phyloP scores from a whole-genome alignment of 2,329 filamentous ascomycete species.

The Talaromyces sp. region DNA sequence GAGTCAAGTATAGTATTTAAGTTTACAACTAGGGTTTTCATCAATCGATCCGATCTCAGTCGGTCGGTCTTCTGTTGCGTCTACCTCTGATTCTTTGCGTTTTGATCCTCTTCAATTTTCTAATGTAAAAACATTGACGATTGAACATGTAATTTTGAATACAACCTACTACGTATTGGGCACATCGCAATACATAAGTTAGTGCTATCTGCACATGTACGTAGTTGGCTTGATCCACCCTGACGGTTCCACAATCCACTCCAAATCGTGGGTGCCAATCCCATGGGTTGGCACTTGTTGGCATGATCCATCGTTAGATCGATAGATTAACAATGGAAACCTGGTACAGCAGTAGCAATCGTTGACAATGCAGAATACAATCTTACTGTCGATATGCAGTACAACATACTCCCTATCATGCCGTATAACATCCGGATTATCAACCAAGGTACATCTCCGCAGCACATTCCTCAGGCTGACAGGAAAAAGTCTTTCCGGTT shows the following conservation, averaged over 20 bases:
- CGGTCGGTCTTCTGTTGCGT: neutral
- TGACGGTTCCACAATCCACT: constrained; percentile 6
- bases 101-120: neutral
- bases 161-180: neutral
- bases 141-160: neutral
- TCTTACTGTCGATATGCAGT: neutral
- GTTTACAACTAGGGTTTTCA: neutral
- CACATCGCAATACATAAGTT: neutral
- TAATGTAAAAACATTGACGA: neutral
- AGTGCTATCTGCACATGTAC: constrained; percentile 3
- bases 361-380: neutral
- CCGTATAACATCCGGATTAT: neutral
- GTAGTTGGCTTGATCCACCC: neutral
- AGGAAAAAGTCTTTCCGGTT: neutral
- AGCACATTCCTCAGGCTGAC: neutral
- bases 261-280: constrained; percentile 11
- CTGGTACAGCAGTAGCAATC: neutral
- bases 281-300: neutral
- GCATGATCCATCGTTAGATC: constrained; percentile 2
- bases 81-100: neutral
- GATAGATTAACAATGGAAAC: neutral
- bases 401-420: neutral
- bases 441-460: neutral
- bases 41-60: neutral
- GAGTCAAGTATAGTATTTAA: neutral